Evolutionary conservation across 192 early-diverging fungal species (phyloP).

Genomic region (Linnemannia exigua): DNA sequence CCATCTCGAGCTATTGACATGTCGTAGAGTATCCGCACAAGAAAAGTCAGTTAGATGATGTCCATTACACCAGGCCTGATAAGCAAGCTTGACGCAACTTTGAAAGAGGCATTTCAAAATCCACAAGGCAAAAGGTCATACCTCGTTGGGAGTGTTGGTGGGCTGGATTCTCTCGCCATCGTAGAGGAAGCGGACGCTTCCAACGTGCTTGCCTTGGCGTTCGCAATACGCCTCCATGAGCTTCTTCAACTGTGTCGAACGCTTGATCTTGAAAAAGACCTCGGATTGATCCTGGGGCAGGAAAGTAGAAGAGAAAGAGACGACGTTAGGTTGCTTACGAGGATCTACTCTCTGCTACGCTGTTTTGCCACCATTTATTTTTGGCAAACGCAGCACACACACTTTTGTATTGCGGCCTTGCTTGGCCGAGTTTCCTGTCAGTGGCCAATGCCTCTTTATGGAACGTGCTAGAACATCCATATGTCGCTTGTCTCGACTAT

Average conservation of each 20-base stretch:
- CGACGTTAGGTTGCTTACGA: neutral
- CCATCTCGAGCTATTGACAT: slow-evolving; percentile 84
- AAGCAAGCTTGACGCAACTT: neutral
- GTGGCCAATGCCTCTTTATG: neutral
- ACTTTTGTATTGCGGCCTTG: no score
- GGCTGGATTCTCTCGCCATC: slow-evolving; percentile 90
- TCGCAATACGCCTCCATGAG: slow-evolving; percentile 96
- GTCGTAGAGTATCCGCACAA: neutral
- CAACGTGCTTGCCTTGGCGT: slow-evolving; percentile 83
- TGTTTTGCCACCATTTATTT: slow-evolving; percentile 24
- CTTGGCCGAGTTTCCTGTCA: neutral
- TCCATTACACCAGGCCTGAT: neutral
- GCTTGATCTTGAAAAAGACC: slow-evolving; percentile 97
- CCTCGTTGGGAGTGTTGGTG: slow-evolving; percentile 86
- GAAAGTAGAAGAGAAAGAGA: neutral
- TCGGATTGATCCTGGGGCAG: slow-evolving; percentile 78
- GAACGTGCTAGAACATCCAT: neutral
- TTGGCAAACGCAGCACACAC: neutral
- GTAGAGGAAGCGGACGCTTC: slow-evolving; percentile 91
- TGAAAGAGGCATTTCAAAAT: neutral
- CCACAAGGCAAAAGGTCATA: slow-evolving; percentile 54
- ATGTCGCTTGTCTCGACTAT: neutral
- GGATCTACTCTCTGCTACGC: no score
- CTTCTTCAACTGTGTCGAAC: slow-evolving; percentile 89
- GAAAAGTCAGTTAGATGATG: neutral